phyloP scores from a whole-genome alignment of 2,329 filamentous ascomycete genomes.

The Talaromyces sp. region DNA sequence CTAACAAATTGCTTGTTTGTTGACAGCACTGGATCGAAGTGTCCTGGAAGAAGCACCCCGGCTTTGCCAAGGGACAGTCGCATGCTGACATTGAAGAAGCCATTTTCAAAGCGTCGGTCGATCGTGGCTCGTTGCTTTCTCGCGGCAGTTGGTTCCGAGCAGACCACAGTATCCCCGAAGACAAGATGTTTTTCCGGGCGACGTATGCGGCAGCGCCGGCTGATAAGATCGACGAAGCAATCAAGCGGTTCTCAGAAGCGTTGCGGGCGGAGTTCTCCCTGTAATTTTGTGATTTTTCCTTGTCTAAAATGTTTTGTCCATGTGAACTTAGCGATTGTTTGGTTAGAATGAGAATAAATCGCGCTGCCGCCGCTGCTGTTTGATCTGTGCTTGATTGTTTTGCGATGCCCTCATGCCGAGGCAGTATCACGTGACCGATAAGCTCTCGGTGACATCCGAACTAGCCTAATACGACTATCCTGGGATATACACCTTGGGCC shows the following conservation, averaged over 20 bases:
- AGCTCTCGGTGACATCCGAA: background rate
- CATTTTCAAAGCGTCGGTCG: conserved; percentile 73
- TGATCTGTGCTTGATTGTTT: background rate
- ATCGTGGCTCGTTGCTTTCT: conserved; percentile 72
- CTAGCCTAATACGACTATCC: background rate
- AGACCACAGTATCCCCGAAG: conserved; percentile 54
- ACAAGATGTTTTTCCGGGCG: conserved; percentile 77
- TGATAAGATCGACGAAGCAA: conserved; percentile 66
- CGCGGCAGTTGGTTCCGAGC: conserved; percentile 89
- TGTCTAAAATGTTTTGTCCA: background rate
- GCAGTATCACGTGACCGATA: background rate
- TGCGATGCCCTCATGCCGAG: background rate
- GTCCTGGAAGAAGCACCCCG: conserved; percentile 43
- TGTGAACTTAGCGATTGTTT: background rate
- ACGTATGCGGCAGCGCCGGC: conserved; percentile 79
- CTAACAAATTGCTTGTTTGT: conserved; percentile 1
- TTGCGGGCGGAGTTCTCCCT: conserved; percentile 58
- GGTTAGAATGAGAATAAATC: background rate
- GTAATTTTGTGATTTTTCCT: conserved; percentile 12
- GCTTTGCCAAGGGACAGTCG: conserved; percentile 29
- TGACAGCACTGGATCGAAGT: conserved; percentile 44
- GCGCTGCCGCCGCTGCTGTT: background rate
- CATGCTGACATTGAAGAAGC: conserved; percentile 65
- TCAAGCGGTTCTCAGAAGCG: conserved; percentile 69
- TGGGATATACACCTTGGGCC: background rate